phyloP scores from a whole-genome alignment of 345 rosid species.

The Populus ilicifolia region DNA sequence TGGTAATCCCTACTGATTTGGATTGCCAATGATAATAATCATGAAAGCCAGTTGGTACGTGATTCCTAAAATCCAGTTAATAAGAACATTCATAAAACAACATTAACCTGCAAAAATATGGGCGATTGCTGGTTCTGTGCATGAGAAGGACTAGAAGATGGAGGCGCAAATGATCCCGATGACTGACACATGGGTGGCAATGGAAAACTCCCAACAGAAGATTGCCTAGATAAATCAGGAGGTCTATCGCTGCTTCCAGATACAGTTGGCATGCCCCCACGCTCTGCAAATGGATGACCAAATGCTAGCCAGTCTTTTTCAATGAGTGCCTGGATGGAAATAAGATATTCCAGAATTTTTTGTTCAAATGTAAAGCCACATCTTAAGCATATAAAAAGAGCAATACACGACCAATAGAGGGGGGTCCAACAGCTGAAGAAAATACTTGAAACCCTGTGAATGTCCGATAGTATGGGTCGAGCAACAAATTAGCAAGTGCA shows the following conservation, averaged over 20 bases:
- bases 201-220: constrained; percentile 70
- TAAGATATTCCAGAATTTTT: neutral
- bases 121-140: constrained; percentile 78
- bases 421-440: neutral
- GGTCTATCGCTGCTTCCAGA: constrained; percentile 49
- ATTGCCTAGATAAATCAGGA: constrained; percentile 64
- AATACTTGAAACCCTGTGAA: constrained; percentile 92
- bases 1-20: neutral
- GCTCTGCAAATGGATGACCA: constrained; percentile 98
- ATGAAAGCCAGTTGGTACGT: neutral
- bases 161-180: constrained; percentile 56
- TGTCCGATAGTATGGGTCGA: constrained; percentile 94
- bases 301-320: constrained; percentile 99
- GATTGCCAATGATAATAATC: constrained; percentile 2
- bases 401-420: neutral
- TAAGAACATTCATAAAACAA: neutral
- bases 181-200: constrained; percentile 69
- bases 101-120: constrained; percentile 83
- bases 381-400: constrained; percentile 6
- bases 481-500: constrained; percentile 84
- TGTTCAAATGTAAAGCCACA: neutral
- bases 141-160: constrained; percentile 72
- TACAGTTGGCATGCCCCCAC: constrained; percentile 76
- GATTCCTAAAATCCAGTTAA: neutral
- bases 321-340: constrained; percentile 63